A percentile compares a stretch with the other conserved stretches of the same genome.
These are phyloP conservation scores for Echium plantagineum DNA, from an alignment of 257 asterid species.

Conservation along the genomic window DNA sequence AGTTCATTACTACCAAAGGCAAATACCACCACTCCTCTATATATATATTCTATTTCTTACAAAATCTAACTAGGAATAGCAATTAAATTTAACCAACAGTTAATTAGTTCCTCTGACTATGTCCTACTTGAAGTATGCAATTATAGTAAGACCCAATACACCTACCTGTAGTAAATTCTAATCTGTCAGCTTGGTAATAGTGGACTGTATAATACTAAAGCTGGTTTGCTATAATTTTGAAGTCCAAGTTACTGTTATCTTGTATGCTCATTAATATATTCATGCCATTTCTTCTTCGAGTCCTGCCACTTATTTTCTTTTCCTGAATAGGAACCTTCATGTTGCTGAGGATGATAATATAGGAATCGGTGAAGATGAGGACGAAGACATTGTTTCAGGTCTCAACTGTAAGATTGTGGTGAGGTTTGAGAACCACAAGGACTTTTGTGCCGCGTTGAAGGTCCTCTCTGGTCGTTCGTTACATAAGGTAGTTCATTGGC, in stretches of 20 bases:
- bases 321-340: conserved; percentile 60
- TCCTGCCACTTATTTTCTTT: conserved; percentile 14
- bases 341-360: conserved; percentile 78
- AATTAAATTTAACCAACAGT: neutral
- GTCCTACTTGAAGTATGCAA: neutral
- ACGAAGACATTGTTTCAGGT: conserved; percentile 60
- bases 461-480: conserved; percentile 71
- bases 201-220: neutral
- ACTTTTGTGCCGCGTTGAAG: conserved; percentile 68
- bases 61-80: neutral
- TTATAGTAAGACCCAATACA: neutral
- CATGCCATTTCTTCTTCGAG: neutral
- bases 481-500: conserved; percentile 42
- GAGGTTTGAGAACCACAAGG: conserved; percentile 61
- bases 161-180: neutral
- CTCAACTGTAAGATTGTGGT: conserved; percentile 82
- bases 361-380: conserved; percentile 53
- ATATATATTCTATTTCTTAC: neutral
- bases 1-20: neutral
- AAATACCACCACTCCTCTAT: neutral
- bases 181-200: neutral
- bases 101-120: neutral
- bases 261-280: too few relatives aligned
- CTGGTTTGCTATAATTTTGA: neutral
- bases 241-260: neutral